These are phyloP conservation scores for Ambrosia hybrid DNA, from an alignment of 140 eudicot genomes.

Conservation along the genomic window DNA sequence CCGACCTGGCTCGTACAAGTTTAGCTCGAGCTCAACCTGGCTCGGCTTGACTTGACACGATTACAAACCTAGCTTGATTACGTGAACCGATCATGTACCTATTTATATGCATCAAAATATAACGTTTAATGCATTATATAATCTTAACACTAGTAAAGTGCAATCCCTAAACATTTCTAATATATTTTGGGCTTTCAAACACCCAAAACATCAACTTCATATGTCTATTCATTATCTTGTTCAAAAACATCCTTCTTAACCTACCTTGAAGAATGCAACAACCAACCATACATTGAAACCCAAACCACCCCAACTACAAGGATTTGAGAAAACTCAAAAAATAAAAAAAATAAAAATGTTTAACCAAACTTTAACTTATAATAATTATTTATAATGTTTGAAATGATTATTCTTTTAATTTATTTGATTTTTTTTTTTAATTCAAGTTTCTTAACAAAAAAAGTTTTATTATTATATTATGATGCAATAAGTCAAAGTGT, in stretches of 20 bases:
- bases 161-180: not conserved
- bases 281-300: slow-evolving; percentile 1
- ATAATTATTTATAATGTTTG: not conserved
- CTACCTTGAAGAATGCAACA: slow-evolving; percentile 9
- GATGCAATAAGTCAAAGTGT: not conserved
- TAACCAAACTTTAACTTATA: not conserved
- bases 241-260: slow-evolving; percentile 1
- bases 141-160: no score
- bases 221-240: not conserved
- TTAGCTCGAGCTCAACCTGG: no score
- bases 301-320: slow-evolving; percentile 2
- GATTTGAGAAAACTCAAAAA: not conserved
- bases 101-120: no score
- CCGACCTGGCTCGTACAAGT: no score
- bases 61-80: no score
- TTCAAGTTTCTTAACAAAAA: not conserved
- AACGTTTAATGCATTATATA: no score
- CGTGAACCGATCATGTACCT: no score
- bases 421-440: not conserved
- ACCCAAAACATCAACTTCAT: not conserved
- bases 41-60: no score
- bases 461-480: not conserved
- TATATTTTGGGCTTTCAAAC: not conserved
- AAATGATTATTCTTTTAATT: not conserved
- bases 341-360: not conserved